Evolutionary conservation across 83 land plant genomes (phyloP), one percentile per base, ranked within the genome.

Genomic region (Isoetes engelmannii): DNA sequence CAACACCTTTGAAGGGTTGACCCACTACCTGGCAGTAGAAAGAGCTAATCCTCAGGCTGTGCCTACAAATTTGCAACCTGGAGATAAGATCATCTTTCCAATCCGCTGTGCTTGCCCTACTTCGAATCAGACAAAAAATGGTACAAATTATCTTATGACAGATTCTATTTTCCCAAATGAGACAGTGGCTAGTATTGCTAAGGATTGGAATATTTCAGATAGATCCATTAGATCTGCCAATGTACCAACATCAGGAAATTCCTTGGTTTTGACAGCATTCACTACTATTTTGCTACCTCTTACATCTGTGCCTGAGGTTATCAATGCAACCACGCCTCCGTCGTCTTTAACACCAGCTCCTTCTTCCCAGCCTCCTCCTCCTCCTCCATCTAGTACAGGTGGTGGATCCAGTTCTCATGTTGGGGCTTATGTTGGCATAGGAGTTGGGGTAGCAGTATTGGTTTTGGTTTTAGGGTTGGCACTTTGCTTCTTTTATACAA

Each of bases 81-180:
- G 87, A 7, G 79, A 55, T 46, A 6, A 45, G 13, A 73, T 80
- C 15, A 61, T 47, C 47, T 80, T 92, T 19, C 96, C 96, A 4
- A 55, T 92, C 60, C 82, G 85, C 45, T 92, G 97, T 74, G 85
- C 80, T 74, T 92, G 89, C 56, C 87, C 88, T 0, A 60, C 77
- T 44, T 7, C 44, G 15, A 66, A 57, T 45, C 84, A 72, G 55
- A 15, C 48, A 44, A n/a, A 7, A 10, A 57, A 74, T 18, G 53
- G 70, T 7, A 64, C 70, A 49, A 68, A 58, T 28, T 72, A 12
- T 49, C 71, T 86, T 5, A 51, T 84, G 5, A 78, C 88, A 5
- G 86, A 89, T 51, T 79, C 79, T 19, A 57, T 74, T 7, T 83
- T 74, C 51, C 79, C 80, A 3, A 62, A 61, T 4, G 92, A 88